Evolutionary conservation across 352 stramenopile genomes (phyloP).

Genomic region (Pythium periplocum): DNA sequence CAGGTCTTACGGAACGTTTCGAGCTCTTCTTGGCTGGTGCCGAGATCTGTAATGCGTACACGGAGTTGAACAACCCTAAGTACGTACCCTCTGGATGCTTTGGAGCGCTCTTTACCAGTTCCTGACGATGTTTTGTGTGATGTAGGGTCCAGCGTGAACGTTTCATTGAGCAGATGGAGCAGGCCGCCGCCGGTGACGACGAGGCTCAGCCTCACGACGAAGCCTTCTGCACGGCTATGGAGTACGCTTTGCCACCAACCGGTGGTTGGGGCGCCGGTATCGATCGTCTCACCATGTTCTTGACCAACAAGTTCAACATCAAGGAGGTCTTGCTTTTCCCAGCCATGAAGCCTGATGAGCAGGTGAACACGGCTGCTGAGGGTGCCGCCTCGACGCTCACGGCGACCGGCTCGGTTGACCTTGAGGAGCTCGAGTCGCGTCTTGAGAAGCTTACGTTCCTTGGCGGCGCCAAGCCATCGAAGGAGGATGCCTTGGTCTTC

Average conservation of each 20-base stretch:
- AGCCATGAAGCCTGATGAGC: slow-evolving; percentile 97
- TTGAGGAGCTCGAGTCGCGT: slow-evolving; percentile 67
- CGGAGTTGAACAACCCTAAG: slow-evolving; percentile 97
- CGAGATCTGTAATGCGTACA: slow-evolving; percentile 99
- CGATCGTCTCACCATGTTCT: slow-evolving; percentile 96
- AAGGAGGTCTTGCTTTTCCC: slow-evolving; percentile 99
- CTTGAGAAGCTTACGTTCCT: slow-evolving; percentile 54
- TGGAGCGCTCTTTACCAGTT: no score
- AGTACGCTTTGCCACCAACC: slow-evolving; percentile 97
- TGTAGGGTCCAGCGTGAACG: slow-evolving; percentile 65
- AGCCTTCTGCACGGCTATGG: slow-evolving; percentile 91
- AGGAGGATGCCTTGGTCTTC: slow-evolving; percentile 59
- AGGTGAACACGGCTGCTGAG: slow-evolving; percentile 21
- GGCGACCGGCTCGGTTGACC: slow-evolving; percentile 31
- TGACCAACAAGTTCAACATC: slow-evolving; percentile 92
- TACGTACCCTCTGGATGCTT: slow-evolving; percentile 1
- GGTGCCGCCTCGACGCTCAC: slow-evolving; percentile 7
- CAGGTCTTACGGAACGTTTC: slow-evolving; percentile 96
- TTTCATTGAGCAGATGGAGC: slow-evolving; percentile 79
- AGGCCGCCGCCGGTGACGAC: slow-evolving; percentile 74
- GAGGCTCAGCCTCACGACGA: slow-evolving; percentile 93
- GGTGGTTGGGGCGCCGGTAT: slow-evolving; percentile 97
- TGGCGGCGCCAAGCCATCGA: slow-evolving; percentile 62
- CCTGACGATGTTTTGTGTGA: background rate
- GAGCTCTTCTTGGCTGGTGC: slow-evolving; percentile 97